Base-by-base conservation (phyloP, 768 basidiomycete genomes). In the Coprinellus micaceus region DNA sequence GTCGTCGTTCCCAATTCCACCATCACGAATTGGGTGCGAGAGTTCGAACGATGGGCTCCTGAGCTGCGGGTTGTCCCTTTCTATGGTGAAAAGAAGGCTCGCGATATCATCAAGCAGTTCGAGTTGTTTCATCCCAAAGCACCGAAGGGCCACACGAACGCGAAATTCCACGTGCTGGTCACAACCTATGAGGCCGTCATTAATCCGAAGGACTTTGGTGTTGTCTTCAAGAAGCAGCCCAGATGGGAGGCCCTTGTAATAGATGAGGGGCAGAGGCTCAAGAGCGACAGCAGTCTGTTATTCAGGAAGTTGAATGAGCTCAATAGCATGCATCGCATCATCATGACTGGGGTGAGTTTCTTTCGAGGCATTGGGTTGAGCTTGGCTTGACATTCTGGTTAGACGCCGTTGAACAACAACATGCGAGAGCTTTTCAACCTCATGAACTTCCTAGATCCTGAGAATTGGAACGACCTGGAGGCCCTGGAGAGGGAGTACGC, bases 321-420 rank as follows among this genome's bases (percentile, higher is more conserved):
- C 50, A 88, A 85, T 44, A 82, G 79, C 30, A 72, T 83, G 3
- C 92, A 96, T 67, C 83, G 92, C 33, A 78, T 97, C 15, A 86
- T 96, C 50, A 88, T 95, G 84, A 95, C 95, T 44, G 92, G 94
- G 48, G 87, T 88, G 67, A 66, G 81, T 28, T 24, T n/a, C 1
- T 21, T 29, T 39, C 22, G 60, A 19, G 52, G 50, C 19, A 17
- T n/a, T 26, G 3, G 39, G 49, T 25, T 46, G 7, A 53, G 40
- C 21, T 40, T 48, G 24, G 62, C 60, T 63, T 6, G 17, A 57
- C 37, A 19, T 37, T 37, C 19, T 57, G n/a, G n/a, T 36, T 43
- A 93, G 81, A 98, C 97, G 0, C 96, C 96, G 0, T 70, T 98
- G 56, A 98, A 98, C 71, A 98, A 98, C 75, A 98, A 98, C 66